Evolutionary conservation across 2,329 filamentous ascomycete species (phyloP).

Genomic region (Annulohypoxylon truncatum): DNA sequence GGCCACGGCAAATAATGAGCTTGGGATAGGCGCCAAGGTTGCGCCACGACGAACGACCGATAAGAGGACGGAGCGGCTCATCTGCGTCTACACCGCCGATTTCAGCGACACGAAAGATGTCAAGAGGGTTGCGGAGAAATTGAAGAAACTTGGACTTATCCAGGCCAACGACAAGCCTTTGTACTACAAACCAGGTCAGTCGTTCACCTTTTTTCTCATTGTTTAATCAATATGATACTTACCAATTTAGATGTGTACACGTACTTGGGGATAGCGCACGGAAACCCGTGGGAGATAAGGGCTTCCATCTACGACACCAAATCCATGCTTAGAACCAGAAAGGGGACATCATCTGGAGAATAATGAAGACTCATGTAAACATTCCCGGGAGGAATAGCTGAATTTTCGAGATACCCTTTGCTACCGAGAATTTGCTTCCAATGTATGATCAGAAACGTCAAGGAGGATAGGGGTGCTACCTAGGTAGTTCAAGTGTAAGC

Average conservation of each 20-base stretch:
- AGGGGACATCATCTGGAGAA: background rate
- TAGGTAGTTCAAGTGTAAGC: slow-evolving; percentile 9
- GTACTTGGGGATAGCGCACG: slow-evolving; percentile 69
- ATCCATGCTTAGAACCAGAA: slow-evolving; percentile 49
- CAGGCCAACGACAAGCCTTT: slow-evolving; percentile 62
- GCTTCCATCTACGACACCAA: slow-evolving; percentile 67
- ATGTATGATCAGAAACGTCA: slow-evolving; percentile 22
- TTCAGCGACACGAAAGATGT: slow-evolving; percentile 78
- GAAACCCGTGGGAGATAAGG: slow-evolving; percentile 71
- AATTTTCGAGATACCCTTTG: slow-evolving; percentile 38
- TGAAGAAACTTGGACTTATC: slow-evolving; percentile 73
- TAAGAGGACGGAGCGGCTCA: slow-evolving; percentile 64
- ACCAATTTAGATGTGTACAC: slow-evolving; percentile 71
- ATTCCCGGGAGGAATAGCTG: slow-evolving; percentile 12
- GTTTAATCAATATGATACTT: background rate
- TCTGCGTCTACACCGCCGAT: slow-evolving; percentile 83
- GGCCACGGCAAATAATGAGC: slow-evolving; percentile 73
- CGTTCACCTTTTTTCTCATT: background rate
- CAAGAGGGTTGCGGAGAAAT: slow-evolving; percentile 70
- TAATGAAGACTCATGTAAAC: slow-evolving; percentile 1
- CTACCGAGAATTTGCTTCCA: slow-evolving; percentile 19
- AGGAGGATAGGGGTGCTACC: slow-evolving; percentile 9
- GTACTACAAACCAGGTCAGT: slow-evolving; percentile 82
- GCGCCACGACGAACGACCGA: slow-evolving; percentile 64
- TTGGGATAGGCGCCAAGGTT: slow-evolving; percentile 81